Conservation (phyloP, 192 early-diverging fungal species). For the Coemansia sp. region DNA sequence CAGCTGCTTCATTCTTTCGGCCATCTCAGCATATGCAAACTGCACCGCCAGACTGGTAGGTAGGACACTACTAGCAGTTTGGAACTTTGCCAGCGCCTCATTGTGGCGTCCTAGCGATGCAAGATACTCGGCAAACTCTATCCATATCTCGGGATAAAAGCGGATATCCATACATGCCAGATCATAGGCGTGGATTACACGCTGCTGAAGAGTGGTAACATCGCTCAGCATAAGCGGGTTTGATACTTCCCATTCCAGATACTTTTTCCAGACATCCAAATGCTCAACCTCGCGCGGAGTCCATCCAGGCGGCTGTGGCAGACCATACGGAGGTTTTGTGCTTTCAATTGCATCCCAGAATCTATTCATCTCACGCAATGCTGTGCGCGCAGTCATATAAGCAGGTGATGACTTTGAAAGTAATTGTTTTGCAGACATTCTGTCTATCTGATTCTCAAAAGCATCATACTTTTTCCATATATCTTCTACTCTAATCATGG, state of each 20-base stretch:
- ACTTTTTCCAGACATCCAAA: constrained; percentile 78
- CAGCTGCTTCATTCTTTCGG: constrained; percentile 63
- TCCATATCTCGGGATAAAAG: constrained; percentile 89
- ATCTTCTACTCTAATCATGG: constrained; percentile 82
- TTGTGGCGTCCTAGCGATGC: constrained; percentile 15
- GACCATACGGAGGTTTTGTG: constrained; percentile 51
- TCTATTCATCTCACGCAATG: constrained; percentile 74
- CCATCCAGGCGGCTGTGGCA: constrained; percentile 82
- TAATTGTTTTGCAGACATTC: constrained; percentile 81
- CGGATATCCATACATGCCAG: constrained; percentile 80
- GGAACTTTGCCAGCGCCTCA: constrained; percentile 37
- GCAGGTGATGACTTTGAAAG: constrained; percentile 78
- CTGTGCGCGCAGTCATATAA: constrained; percentile 94
- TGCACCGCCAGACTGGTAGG: constrained; percentile 63
- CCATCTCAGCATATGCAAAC: constrained; percentile 71
- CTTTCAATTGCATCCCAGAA: constrained; percentile 75
- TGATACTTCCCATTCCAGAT: constrained; percentile 85
- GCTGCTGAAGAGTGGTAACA: constrained; percentile 52
- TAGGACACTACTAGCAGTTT: constrained; percentile 26
- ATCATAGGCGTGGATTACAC: constrained; percentile 84
- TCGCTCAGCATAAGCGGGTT: constrained; percentile 80
- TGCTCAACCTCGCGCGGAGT: constrained; percentile 62
- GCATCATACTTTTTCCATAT: constrained; percentile 96
- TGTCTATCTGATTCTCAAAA: constrained; percentile 84
- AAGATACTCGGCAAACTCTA: constrained; percentile 47